Percentiles rank a stretch among this genome's conserved stretches.
Conservation (phyloP, 805 yeast genomes). For the Millerozyma acaciae region DNA sequence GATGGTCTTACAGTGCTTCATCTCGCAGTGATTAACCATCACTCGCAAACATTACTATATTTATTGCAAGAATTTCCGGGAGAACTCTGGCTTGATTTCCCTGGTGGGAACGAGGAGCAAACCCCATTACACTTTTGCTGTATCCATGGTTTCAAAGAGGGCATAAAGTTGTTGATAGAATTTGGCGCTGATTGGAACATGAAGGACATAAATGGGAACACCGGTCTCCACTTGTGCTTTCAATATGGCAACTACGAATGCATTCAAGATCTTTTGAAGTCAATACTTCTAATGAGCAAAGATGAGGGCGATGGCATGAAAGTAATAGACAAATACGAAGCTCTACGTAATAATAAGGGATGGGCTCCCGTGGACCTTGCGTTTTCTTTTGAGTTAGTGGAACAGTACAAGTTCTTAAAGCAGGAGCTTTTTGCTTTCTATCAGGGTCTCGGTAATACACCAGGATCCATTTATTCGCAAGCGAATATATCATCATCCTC, state of each 20-base stretch:
- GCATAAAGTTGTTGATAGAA: slow-evolving; percentile 34
- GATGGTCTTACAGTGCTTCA: slow-evolving; percentile 36
- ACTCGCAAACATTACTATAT: slow-evolving; percentile 41
- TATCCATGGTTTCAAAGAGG: slow-evolving; percentile 32
- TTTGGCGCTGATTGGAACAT: slow-evolving; percentile 36
- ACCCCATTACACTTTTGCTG: slow-evolving; percentile 40
- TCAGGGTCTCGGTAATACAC: slow-evolving; percentile 9
- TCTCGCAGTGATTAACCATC: slow-evolving; percentile 27
- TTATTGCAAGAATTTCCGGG: slow-evolving; percentile 42
- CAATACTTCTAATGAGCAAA: slow-evolving; percentile 8
- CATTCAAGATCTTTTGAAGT: slow-evolving; percentile 21
- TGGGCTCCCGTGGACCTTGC: slow-evolving; percentile 34
- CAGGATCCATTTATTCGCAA: slow-evolving; percentile 4
- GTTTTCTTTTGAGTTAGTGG: slow-evolving; percentile 23
- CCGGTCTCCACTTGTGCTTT: slow-evolving; percentile 37
- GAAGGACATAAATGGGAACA: slow-evolving; percentile 31
- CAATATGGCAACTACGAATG: slow-evolving; percentile 33
- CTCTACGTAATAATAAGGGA: slow-evolving; percentile 23
- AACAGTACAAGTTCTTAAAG: slow-evolving; percentile 22
- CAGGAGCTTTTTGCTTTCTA: slow-evolving; percentile 13
- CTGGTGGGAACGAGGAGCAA: slow-evolving; percentile 27
- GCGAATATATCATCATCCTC: slow-evolving; percentile 8
- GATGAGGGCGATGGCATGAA: slow-evolving; percentile 11
- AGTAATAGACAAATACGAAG: slow-evolving; percentile 19
- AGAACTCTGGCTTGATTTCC: slow-evolving; percentile 30